phyloP scores from a whole-genome alignment of 768 basidiomycete genomes.

The Tylopilus rubrobrunneus region DNA sequence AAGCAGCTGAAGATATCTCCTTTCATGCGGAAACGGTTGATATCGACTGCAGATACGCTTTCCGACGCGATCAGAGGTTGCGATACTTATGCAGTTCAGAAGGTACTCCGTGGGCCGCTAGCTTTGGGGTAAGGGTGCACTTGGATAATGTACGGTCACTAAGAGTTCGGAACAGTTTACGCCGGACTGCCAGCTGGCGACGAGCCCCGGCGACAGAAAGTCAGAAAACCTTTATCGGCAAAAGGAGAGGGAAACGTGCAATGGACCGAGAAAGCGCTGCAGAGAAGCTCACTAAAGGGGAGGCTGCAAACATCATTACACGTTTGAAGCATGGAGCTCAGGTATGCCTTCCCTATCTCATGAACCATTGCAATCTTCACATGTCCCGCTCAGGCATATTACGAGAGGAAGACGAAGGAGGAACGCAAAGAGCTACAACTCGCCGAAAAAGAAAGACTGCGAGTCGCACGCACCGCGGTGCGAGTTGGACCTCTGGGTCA shows the following conservation, averaged over 20 bases:
- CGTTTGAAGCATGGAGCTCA: conserved; percentile 74
- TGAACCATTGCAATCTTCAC: background rate
- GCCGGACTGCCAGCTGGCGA: conserved; percentile 67
- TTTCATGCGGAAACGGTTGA: conserved; percentile 47
- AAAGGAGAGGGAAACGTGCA: conserved; percentile 42
- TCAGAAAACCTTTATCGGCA: conserved; percentile 56
- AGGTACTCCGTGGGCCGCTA: conserved; percentile 49
- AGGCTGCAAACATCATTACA: conserved; percentile 75
- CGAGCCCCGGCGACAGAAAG: conserved; percentile 52
- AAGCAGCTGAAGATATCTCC: conserved; percentile 45
- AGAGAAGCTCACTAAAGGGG: conserved; percentile 64
- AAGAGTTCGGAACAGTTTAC: conserved; percentile 39
- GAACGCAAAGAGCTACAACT: conserved; percentile 32
- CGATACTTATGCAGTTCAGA: conserved; percentile 60
- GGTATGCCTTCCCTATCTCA: conserved; percentile 35
- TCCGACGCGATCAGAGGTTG: conserved; percentile 61
- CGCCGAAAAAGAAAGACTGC: conserved; percentile 45
- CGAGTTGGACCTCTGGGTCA: conserved; percentile 53
- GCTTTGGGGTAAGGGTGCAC: conserved; percentile 42
- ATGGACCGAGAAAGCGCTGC: conserved; percentile 16
- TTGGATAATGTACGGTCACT: conserved; percentile 1
- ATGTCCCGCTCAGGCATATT: conserved; percentile 41
- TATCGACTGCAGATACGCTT: conserved; percentile 54
- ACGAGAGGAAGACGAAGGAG: conserved; percentile 49
- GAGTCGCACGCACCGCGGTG: conserved; percentile 53